These are phyloP conservation scores for Oryza meyeriana DNA, from an alignment of 176 grass and related monocot species.

Conservation along the genomic window DNA sequence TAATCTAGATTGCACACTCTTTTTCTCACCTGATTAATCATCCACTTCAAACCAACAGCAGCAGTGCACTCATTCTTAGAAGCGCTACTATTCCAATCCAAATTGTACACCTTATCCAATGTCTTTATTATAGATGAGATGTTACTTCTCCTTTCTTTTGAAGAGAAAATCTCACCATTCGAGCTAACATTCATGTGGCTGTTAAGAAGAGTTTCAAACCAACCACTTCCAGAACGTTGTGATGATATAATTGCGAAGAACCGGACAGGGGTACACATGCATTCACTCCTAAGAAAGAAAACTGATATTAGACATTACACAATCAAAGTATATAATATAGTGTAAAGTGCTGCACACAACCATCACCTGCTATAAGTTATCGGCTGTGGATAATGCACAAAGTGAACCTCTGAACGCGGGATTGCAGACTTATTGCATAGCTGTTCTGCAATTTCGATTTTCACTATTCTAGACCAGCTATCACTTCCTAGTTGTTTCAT, in stretches of 20 bases:
- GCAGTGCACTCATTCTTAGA: conserved; percentile 92
- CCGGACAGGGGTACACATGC: conserved; percentile 63
- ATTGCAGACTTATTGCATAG: conserved; percentile 43
- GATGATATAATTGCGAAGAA: conserved; percentile 84
- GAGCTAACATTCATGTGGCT: conserved; percentile 90
- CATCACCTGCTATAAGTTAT: conserved; percentile 63
- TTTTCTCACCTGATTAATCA: conserved; percentile 89
- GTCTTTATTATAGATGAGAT: conserved; percentile 70
- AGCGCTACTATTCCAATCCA: conserved; percentile 92
- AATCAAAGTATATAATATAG: conserved; percentile 25
- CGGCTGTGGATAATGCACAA: conserved; percentile 77
- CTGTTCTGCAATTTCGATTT: conserved; percentile 47
- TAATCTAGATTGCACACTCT: not conserved
- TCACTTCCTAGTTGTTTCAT: conserved; percentile 65
- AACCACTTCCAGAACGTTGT: conserved; percentile 91
- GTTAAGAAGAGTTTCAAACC: conserved; percentile 95
- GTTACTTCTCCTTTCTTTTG: conserved; percentile 76
- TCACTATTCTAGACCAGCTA: conserved; percentile 59
- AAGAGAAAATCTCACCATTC: conserved; percentile 89
- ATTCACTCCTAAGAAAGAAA: conserved; percentile 63
- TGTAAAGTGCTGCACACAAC: conserved; percentile 1
- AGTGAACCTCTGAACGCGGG: conserved; percentile 42
- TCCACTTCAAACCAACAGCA: conserved; percentile 92
- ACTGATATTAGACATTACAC: conserved; percentile 26
- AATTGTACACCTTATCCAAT: conserved; percentile 80